Evolutionary conservation across 2,329 filamentous ascomycete genomes (phyloP), one percentile per base, ranked within the genome.

Genomic region (Epichloe hybrida): DNA sequence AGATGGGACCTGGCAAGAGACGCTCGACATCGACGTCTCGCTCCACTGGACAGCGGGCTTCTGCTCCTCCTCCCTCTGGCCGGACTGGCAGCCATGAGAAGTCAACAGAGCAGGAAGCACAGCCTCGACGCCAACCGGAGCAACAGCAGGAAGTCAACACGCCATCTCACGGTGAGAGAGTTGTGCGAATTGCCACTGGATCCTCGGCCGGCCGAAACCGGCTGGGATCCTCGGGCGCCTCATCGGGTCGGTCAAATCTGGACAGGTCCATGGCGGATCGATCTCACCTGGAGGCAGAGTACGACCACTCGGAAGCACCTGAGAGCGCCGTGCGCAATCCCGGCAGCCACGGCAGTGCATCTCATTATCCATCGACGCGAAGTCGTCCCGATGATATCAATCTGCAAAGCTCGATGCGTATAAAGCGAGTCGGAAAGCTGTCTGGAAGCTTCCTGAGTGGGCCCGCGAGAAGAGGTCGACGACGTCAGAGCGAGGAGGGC

Each of bases 401-500:
- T 13, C 69, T 80, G 2, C 85, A 87, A 53, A 83, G 83, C 58
- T 88, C 87, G 0, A 79, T 89, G 73, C 79, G 88, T 5, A 73
- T 90, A 52, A 91, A 90, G 67, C 75, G 86, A 54, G 79, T 88
- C 13, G 84, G 83, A 15, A 86, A 87, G 65, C 73, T 84, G 7
- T 79, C 84, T 2, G 88, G 87, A 1, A 84, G 80, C 53, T 90
- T 91, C 57, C 71, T 93, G 21, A 88, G 86, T 57, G 87, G 86
- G 1, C 88, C 88, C 31, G 86, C 88, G 20, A 79, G 88, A 50
- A 76, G 88, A 57, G 88, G 86, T 27, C 77, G 85, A 54, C 75
- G 82, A 56, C 72, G 80, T 52, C 76, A 76, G 59, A 86, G 82
- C 58, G 82, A 85, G 55, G 83, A 87, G 55, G 77, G 63, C 5